Evolutionary conservation across 441 rosid genomes (phyloP).

Genomic region (Erodium texanum): DNA sequence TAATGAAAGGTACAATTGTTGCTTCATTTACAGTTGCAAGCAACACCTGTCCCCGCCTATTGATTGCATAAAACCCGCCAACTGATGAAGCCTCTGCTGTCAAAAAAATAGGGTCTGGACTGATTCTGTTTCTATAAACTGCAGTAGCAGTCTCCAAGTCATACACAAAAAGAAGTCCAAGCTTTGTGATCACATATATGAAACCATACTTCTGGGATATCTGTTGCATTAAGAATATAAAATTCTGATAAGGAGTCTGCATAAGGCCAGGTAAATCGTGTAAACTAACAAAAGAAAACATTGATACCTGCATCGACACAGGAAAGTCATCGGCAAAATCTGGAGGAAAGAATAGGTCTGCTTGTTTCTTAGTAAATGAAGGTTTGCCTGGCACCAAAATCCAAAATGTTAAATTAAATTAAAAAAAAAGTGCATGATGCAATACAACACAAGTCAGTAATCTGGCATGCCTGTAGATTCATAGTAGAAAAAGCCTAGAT

Average conservation of each 20-base stretch:
- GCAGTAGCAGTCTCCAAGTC: conserved; percentile 98
- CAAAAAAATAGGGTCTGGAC: conserved; percentile 99
- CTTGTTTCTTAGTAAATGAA: no score
- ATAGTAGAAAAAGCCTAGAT: no score
- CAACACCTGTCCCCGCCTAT: conserved; percentile 96
- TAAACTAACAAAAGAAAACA: conserved; percentile 18
- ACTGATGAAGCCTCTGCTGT: conserved; percentile 81
- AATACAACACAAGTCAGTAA: no score
- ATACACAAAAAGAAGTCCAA: conserved; percentile 91
- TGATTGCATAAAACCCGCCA: conserved; percentile 93
- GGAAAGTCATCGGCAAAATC: conserved; percentile 99
- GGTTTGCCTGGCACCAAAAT: no score
- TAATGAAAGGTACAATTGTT: conserved; percentile 85
- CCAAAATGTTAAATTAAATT: no score
- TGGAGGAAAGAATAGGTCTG: conserved; percentile 83
- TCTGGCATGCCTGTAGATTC: no score
- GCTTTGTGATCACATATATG: conserved; percentile 94
- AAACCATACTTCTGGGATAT: conserved; percentile 86
- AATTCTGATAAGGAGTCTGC: no score
- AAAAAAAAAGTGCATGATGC: no score
- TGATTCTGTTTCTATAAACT: conserved; percentile 90
- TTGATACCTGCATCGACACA: conserved; percentile 87
- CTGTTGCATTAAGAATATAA: conserved; percentile 31
- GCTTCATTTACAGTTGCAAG: conserved; percentile 92
- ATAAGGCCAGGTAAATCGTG: conserved; percentile 15